Base-by-base conservation (phyloP, 805 yeast genomes). In the Grigorovia humatica region DNA sequence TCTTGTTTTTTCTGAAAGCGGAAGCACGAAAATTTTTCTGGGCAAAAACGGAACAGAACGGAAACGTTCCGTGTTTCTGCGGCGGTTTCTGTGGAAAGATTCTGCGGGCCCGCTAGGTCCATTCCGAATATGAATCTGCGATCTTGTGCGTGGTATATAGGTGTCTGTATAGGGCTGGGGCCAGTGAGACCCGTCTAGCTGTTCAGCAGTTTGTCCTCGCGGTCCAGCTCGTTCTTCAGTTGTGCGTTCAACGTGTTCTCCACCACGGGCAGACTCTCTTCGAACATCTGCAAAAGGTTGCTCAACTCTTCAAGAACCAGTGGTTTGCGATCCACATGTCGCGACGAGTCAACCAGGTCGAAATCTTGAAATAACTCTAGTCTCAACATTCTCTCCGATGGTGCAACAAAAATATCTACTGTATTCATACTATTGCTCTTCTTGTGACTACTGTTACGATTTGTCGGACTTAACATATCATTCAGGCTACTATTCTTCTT, bases 311-410 rank as follows among this genome's bases (percentile, higher is more conserved):
- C 53, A 38, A 65, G 51, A n/a, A 65, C 64, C 12, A 54, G 56
- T 18, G 66, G 64, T 46, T 65, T 65, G 29, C 59, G 57, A 38
- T 66, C 68, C 11, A 56, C 52, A 51, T 58, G 59, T 8, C 48
- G 42, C n/a, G 47, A 44, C 11, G 48, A 44, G 13, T 55, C 55
- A 2, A 18, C 2, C 15, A 20, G 17, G 19, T 58, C 60, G n/a
- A 57, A 53, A 46, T 66, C 70, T 18, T 59, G 53, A 47, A 66
- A 66, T 54, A 65, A 52, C 19, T 60, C 63, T 63, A 61, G 59
- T 20, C 57, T 51, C 9, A 66, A 49, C 13, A 52, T 46, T 27
- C 50, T 51, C n/a, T 68, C 64, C 2, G 70, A 69, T 8, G 58
- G 57, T n/a, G 56, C 55, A 64, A 65, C 59, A 2, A 51, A 19